phyloP scores from a whole-genome alignment of 2,329 filamentous ascomycete genomes.

The Eutypella sp. region DNA sequence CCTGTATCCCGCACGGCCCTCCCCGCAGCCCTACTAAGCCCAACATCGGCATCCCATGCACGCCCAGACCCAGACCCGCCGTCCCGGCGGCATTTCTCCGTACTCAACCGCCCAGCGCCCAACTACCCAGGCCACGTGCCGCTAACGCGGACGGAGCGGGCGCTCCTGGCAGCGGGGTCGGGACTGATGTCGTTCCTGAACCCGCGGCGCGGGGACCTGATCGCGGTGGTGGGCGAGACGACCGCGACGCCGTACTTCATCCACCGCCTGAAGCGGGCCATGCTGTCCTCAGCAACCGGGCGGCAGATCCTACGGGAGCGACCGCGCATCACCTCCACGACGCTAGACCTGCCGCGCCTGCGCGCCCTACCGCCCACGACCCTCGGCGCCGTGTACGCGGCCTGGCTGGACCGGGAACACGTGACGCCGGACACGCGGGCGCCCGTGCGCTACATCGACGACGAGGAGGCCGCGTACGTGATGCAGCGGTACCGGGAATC shows the following conservation, averaged over 20 bases:
- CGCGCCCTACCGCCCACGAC: slow-evolving; percentile 66
- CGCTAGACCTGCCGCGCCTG: slow-evolving; percentile 61
- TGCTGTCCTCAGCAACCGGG: slow-evolving; percentile 80
- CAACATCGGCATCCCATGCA: not conserved
- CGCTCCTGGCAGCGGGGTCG: slow-evolving; percentile 62
- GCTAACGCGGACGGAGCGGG: slow-evolving; percentile 71
- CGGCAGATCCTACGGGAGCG: slow-evolving; percentile 86
- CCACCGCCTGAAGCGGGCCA: slow-evolving; percentile 81
- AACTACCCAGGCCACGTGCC: slow-evolving; percentile 93
- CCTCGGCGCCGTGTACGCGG: slow-evolving; percentile 76
- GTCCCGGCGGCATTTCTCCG: slow-evolving; percentile 56
- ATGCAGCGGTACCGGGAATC: slow-evolving; percentile 98
- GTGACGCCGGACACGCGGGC: slow-evolving; percentile 87
- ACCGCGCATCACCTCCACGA: slow-evolving; percentile 78
- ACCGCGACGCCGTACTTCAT: slow-evolving; percentile 96
- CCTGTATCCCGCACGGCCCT: not conserved
- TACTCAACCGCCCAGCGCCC: slow-evolving; percentile 76
- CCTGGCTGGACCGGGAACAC: slow-evolving; percentile 90
- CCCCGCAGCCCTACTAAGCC: not conserved
- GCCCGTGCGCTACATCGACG: slow-evolving; percentile 82
- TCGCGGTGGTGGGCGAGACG: slow-evolving; percentile 88
- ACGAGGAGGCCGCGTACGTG: slow-evolving; percentile 94
- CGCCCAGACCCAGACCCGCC: not conserved
- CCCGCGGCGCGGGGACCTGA: slow-evolving; percentile 83
- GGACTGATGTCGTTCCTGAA: slow-evolving; percentile 62